These are phyloP conservation scores for Microdochium trichocladiopsis DNA, from an alignment of 2,329 filamentous ascomycete genomes.

Conservation along the genomic window DNA sequence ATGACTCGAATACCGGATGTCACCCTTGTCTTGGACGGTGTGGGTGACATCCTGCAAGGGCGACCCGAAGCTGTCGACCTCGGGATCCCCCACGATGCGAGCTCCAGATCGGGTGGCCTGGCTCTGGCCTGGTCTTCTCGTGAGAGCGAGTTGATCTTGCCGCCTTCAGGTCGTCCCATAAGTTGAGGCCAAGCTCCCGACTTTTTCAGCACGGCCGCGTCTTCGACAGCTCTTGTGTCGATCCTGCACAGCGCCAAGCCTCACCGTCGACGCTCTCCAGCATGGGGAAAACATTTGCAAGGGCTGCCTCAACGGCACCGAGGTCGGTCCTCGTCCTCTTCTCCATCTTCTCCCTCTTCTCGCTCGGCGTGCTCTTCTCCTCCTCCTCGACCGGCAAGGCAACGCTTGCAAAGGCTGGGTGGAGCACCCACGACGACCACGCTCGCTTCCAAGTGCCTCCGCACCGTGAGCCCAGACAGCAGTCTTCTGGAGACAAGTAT, in stretches of 20 bases:
- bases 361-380: conserved; percentile 23
- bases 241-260: neutral
- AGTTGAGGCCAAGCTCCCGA: neutral
- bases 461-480: conserved; percentile 10
- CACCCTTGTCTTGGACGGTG: neutral
- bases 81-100: neutral
- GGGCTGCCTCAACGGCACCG: conserved; percentile 8
- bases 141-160: neutral
- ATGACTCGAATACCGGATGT: neutral
- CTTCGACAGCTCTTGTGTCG: neutral
- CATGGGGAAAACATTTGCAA: neutral
- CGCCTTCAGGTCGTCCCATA: neutral
- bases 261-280: neutral
- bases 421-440: neutral
- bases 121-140: neutral
- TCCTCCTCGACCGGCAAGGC: conserved; percentile 3
- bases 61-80: neutral
- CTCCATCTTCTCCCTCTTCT: conserved; percentile 23
- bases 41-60: neutral
- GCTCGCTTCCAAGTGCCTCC: conserved; percentile 5
- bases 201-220: neutral
- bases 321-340: conserved; percentile 16
- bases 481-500: conserved; percentile 31
- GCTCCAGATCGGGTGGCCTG: neutral
- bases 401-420: neutral